Base-by-base conservation (phyloP, 331 rosid genomes). In the Arachis monticola region DNA sequence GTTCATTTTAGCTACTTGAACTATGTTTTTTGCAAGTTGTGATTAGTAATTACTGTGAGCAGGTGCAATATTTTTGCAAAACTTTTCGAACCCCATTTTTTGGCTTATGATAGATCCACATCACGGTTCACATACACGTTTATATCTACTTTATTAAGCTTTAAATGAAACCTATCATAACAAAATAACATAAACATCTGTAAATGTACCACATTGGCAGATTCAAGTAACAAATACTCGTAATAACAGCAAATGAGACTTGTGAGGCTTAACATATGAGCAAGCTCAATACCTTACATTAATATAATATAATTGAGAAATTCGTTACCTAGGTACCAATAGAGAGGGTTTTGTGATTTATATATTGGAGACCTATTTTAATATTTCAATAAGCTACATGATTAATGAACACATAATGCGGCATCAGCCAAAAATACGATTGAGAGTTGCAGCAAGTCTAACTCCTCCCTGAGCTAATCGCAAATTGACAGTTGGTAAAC, bases 381-480 rank as follows among this genome's bases (percentile, higher is more conserved):
- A 53, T 13, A 60, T 17, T 62, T 64, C 57, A 40, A 41, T 42
- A 64, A 8, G 63, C 62, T 13, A 64, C 59, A 45, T 42, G 0
- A 8, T 45, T 45, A 6, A n/a, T 4, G 57, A 57, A 7, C 56
- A 67, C 14, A 67, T 38, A 38, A 38, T 10, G 22, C n/a, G 56
- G 69, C 55, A 10, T 86, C 81, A 89, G 3, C 81, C 64, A 65
- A 89, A 89, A 10, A 89, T 83, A 48, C 90, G 92, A 76, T 91
- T 91, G 70, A 91, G 93, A 14, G 85, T 79, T 12, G 96, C 96
- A 17, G 96, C 93, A 76, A 91, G 51, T 69, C 97, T 89, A 74
- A 93, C 93, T 64, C 97, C 98, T 7, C 87, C 98, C 83, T 93
- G 89, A 42, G 96, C 97, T 76, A 91, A 70, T 71, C 93, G 89